Percentiles rank a stretch among this genome's conserved stretches.
Conservation (phyloP, 768 basidiomycete species). For the Pisolithus tinctorius region DNA sequence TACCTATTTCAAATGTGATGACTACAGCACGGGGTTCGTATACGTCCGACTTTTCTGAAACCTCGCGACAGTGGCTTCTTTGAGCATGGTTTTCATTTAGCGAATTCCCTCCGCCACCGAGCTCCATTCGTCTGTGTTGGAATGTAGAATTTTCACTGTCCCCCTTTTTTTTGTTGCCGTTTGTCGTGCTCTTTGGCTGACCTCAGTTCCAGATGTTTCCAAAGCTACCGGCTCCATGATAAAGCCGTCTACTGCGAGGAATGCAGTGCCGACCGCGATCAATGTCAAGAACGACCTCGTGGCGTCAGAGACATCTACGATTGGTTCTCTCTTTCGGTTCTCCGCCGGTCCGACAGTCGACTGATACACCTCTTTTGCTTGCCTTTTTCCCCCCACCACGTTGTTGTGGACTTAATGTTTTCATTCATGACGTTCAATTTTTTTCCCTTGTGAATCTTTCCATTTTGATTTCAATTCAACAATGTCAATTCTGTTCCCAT, state of each 20-base stretch:
- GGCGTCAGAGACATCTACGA: constrained; percentile 22
- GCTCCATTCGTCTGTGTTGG: not conserved
- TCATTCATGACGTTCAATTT: too few species aligned
- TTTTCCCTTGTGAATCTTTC: not conserved
- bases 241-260: constrained; percentile 12
- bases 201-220: constrained; percentile 15
- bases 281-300: constrained; percentile 13
- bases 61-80: not conserved
- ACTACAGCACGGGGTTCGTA: constrained; percentile 20
- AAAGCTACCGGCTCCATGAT: constrained; percentile 7
- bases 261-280: constrained; percentile 9
- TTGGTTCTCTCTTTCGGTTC: constrained; percentile 36
- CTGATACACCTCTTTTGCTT: constrained; percentile 35
- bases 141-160: not conserved
- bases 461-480: constrained; percentile 11
- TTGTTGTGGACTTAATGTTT: not conserved
- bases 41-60: not conserved
- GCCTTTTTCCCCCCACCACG: constrained; percentile 4
- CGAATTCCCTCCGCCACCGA: not conserved
- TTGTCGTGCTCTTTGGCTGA: constrained; percentile 11
- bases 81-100: not conserved
- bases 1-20: not conserved
- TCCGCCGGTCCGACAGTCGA: constrained; percentile 31
- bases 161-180: constrained; percentile 8
- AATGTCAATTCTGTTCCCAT: constrained; percentile 3